These are phyloP conservation scores for Xylaria sp. DNA, from an alignment of 2,329 filamentous ascomycete genomes.

Conservation along the genomic window DNA sequence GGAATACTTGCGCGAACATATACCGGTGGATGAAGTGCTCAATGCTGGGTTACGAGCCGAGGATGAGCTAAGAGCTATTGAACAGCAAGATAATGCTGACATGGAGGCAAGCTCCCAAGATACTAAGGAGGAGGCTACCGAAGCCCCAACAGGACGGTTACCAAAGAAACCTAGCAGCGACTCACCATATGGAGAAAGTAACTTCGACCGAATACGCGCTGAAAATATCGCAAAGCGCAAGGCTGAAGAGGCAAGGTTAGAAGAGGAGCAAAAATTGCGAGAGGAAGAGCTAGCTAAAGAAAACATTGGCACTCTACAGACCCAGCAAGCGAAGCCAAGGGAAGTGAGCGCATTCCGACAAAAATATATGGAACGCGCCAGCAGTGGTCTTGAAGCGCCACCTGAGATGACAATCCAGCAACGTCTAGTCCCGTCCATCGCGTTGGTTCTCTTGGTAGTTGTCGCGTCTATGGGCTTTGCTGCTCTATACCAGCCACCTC, in stretches of 20 bases:
- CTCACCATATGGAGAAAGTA: constrained; percentile 68
- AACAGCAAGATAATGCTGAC: constrained; percentile 48
- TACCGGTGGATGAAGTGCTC: constrained; percentile 69
- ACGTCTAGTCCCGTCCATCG: constrained; percentile 66
- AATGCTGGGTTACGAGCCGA: constrained; percentile 72
- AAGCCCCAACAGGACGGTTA: constrained; percentile 42
- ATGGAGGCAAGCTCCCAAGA: constrained; percentile 31
- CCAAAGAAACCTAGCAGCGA: constrained; percentile 51
- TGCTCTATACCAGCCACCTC: constrained; percentile 64
- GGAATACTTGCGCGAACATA: constrained; percentile 64
- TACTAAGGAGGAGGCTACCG: constrained; percentile 25
- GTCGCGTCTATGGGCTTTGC: constrained; percentile 57
- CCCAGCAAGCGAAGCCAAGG: constrained; percentile 51
- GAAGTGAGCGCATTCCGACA: constrained; percentile 54
- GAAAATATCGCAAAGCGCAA: constrained; percentile 62
- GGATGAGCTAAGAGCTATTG: constrained; percentile 68
- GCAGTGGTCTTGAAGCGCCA: constrained; percentile 62
- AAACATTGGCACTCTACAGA: constrained; percentile 57
- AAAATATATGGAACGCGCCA: constrained; percentile 58
- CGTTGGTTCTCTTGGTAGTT: constrained; percentile 59
- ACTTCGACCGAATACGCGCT: constrained; percentile 67
- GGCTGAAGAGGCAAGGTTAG: constrained; percentile 58
- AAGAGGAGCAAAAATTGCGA: constrained; percentile 55
- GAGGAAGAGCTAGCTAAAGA: constrained; percentile 56
- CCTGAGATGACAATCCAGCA: constrained; percentile 64